Evolutionary conservation across 1,284 basidiomycete species (phyloP).

Genomic region (Moniliophthora roreri): DNA sequence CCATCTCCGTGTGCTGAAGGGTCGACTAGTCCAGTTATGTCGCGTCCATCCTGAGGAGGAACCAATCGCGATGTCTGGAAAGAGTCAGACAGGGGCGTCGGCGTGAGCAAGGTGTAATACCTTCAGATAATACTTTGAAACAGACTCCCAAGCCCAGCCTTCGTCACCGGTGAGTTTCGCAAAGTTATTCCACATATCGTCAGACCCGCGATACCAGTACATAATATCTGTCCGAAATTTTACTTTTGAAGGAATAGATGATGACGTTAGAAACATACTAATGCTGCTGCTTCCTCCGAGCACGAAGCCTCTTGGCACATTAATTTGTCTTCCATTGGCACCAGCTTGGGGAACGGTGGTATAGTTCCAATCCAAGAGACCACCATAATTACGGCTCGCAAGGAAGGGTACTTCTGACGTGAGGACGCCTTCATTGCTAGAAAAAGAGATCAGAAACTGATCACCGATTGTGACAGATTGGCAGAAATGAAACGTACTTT

Average conservation of each 20-base stretch:
- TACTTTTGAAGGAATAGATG: background rate
- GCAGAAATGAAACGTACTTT: background rate
- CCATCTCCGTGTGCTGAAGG: conserved; percentile 21
- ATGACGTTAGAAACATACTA: conserved; percentile 5
- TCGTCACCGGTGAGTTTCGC: conserved; percentile 25
- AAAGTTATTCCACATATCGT: conserved; percentile 26
- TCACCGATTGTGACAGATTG: background rate
- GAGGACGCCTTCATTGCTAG: background rate
- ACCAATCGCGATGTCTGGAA: conserved; percentile 16
- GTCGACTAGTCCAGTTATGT: conserved; percentile 15
- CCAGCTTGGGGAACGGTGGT: conserved; percentile 7
- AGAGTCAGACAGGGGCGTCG: background rate
- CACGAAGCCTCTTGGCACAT: conserved; percentile 9
- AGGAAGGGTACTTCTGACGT: background rate
- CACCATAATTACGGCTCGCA: background rate
- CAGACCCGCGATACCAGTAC: conserved; percentile 27
- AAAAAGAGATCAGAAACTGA: background rate
- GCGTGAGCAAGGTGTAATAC: conserved; percentile 8
- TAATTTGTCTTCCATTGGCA: conserved; percentile 5
- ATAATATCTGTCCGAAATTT: conserved; percentile 19
- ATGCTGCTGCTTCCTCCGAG: conserved; percentile 9
- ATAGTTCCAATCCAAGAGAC: conserved; percentile 10
- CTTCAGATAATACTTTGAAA: conserved; percentile 22
- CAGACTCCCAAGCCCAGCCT: conserved; percentile 29
- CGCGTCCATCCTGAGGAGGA: conserved; percentile 20